Conservation (phyloP, 2,329 filamentous ascomycete species). For the Proliferodiscus dingleyae region DNA sequence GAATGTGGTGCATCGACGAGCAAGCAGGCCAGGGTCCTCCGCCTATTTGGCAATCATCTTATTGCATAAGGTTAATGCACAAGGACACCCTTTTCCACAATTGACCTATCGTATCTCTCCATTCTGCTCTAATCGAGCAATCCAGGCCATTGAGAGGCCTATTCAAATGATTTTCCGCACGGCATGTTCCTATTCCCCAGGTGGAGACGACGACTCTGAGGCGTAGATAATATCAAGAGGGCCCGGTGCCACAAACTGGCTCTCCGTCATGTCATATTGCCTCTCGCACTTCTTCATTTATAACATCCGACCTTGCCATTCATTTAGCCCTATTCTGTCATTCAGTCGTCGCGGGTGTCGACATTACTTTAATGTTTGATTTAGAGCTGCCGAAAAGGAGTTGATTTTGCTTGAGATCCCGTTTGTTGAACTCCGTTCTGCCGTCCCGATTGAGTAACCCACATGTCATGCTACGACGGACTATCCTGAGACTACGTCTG, state of each 20-base stretch:
- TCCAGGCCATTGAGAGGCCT: background rate
- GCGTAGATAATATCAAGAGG: conserved; percentile 6
- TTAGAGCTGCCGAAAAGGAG: background rate
- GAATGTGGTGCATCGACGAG: conserved; percentile 3
- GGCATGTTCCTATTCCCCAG: background rate
- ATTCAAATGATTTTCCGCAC: background rate
- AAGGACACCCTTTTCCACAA: conserved; percentile 1
- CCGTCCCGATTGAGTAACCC: background rate
- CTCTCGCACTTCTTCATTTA: no score
- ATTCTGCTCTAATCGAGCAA: background rate
- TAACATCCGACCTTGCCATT: background rate
- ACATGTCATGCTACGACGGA: conserved; percentile 1
- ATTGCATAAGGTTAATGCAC: conserved; percentile 22
- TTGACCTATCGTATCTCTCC: conserved; percentile 11
- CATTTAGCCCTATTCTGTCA: background rate
- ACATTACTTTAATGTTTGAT: conserved; percentile 4
- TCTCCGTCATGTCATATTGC: background rate
- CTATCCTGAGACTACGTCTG: background rate
- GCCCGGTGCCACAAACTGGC: background rate
- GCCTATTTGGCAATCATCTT: conserved; percentile 10
- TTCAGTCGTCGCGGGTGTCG: conserved; percentile 1
- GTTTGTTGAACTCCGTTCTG: conserved; percentile 6
- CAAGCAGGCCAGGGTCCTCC: conserved; percentile 6
- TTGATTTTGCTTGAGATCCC: conserved; percentile 1
- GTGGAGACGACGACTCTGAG: background rate